These are phyloP conservation scores for Hanseniaspora sp. DNA, from an alignment of 1,139 yeast species.

Conservation along the genomic window DNA sequence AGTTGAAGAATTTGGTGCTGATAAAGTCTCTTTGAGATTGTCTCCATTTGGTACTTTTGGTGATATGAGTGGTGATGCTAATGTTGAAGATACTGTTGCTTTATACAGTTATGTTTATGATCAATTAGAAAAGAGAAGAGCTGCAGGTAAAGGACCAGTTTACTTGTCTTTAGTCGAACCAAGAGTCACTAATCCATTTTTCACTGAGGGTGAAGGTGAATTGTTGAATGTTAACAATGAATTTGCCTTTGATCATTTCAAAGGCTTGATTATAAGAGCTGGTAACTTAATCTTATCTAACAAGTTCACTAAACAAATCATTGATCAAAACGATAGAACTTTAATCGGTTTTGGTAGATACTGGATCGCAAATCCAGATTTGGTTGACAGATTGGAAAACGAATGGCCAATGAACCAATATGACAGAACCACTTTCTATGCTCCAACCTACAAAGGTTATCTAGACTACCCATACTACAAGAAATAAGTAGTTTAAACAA, in stretches of 20 bases:
- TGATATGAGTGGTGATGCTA: slow-evolving; percentile 27
- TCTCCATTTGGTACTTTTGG: slow-evolving; percentile 31
- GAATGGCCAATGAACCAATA: slow-evolving; percentile 29
- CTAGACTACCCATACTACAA: slow-evolving; percentile 25
- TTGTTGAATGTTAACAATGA: slow-evolving; percentile 29
- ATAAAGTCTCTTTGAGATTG: slow-evolving; percentile 29
- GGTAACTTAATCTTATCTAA: slow-evolving; percentile 31
- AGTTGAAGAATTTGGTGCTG: slow-evolving; percentile 25
- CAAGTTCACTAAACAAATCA: slow-evolving; percentile 21
- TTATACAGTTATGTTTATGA: slow-evolving; percentile 28
- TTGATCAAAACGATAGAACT: slow-evolving; percentile 31
- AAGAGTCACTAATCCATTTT: slow-evolving; percentile 24
- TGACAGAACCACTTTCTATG: slow-evolving; percentile 31
- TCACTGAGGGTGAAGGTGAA: slow-evolving; percentile 16
- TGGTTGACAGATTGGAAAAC: slow-evolving; percentile 33
- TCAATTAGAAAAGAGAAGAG: slow-evolving; percentile 31
- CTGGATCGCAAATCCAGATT: slow-evolving; percentile 42
- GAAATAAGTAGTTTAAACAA: neutral
- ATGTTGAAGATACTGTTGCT: slow-evolving; percentile 24
- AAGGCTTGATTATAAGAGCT: slow-evolving; percentile 33
- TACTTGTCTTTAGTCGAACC: slow-evolving; percentile 47
- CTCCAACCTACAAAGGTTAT: slow-evolving; percentile 29
- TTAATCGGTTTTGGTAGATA: slow-evolving; percentile 39
- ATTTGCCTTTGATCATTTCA: slow-evolving; percentile 33
- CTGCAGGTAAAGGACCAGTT: slow-evolving; percentile 36